phyloP scores from a whole-genome alignment of 1,284 basidiomycete species.

The Coniferiporia sulphurascens region DNA sequence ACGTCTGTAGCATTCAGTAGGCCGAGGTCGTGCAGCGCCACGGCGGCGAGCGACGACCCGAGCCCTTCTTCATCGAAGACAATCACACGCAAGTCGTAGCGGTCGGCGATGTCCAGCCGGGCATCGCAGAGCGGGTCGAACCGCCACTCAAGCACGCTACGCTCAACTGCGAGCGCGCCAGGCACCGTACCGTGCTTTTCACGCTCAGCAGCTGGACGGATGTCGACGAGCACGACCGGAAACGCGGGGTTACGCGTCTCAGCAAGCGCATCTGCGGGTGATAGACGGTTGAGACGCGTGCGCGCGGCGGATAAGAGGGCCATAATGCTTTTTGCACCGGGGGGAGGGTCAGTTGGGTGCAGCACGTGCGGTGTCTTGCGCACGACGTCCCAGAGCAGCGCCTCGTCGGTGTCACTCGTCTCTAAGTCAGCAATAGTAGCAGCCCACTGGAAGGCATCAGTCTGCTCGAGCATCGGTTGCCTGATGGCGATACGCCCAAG shows the following conservation, averaged over 20 bases:
- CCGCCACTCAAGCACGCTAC: constrained; percentile 69
- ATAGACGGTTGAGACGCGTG: constrained; percentile 56
- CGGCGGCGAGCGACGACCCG: constrained; percentile 65
- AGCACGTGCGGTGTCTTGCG: constrained; percentile 52
- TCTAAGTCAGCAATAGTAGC: constrained; percentile 27
- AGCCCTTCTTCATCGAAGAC: constrained; percentile 68
- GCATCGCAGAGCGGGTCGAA: constrained; percentile 61
- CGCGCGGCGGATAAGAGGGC: constrained; percentile 53
- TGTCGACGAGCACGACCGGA: constrained; percentile 66
- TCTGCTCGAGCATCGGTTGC: constrained; percentile 6
- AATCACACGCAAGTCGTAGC: constrained; percentile 67
- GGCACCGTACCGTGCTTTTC: constrained; percentile 49
- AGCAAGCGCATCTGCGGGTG: constrained; percentile 52
- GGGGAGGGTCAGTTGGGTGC: constrained; percentile 57
- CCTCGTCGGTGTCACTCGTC: constrained; percentile 22
- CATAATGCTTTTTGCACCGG: constrained; percentile 52
- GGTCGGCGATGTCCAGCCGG: constrained; percentile 56
- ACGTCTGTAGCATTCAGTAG: constrained; percentile 70
- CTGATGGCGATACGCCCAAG: constrained; percentile 44
- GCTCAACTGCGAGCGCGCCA: constrained; percentile 61
- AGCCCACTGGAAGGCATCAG: constrained; percentile 11
- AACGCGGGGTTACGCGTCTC: constrained; percentile 50
- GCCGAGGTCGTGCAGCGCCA: constrained; percentile 59
- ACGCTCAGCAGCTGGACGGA: constrained; percentile 57
- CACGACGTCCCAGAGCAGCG: constrained; percentile 59